Percentiles rank a stretch among this genome's conserved stretches.
These are phyloP conservation scores for Cronartium quercuum DNA, from an alignment of 1,284 basidiomycete species.

Conservation along the genomic window DNA sequence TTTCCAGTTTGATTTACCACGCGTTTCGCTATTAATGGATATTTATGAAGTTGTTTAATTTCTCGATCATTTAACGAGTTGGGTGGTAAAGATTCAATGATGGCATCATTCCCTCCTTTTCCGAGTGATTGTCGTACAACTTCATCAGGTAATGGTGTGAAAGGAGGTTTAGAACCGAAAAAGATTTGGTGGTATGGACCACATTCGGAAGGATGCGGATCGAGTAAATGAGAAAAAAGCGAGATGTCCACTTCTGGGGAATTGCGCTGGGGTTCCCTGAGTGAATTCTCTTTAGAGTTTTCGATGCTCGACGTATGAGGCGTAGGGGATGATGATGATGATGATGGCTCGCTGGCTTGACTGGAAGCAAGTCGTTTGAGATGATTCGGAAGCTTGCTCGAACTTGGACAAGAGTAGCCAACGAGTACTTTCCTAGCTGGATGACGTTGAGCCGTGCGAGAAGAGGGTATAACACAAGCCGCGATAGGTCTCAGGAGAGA, in stretches of 20 bases:
- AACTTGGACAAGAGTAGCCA: too few relatives aligned
- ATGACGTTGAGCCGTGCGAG: too few relatives aligned
- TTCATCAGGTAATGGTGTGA: conserved; percentile 19
- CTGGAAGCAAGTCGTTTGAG: background rate
- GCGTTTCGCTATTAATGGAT: conserved; percentile 47
- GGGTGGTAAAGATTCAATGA: conserved; percentile 22
- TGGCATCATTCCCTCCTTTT: conserved; percentile 16
- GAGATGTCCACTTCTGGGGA: conserved; percentile 27
- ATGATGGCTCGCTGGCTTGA: background rate
- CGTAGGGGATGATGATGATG: too few relatives aligned
- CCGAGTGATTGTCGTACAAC: conserved; percentile 15
- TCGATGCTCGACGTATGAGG: too few relatives aligned
- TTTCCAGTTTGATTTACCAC: conserved; percentile 49
- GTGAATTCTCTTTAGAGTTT: too few relatives aligned
- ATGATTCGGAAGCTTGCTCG: too few relatives aligned
- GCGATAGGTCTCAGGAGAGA: too few relatives aligned
- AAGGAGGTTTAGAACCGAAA: conserved; percentile 24
- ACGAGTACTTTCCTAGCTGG: too few relatives aligned
- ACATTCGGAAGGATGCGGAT: conserved; percentile 30
- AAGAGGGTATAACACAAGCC: too few relatives aligned
- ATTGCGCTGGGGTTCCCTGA: background rate
- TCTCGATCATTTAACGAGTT: conserved; percentile 45
- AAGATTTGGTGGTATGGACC: conserved; percentile 25
- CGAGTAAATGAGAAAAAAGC: conserved; percentile 23
- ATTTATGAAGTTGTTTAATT: conserved; percentile 46